Evolutionary conservation across 2,329 filamentous ascomycete genomes (phyloP).

Genomic region (Aspergillus fijiensis): DNA sequence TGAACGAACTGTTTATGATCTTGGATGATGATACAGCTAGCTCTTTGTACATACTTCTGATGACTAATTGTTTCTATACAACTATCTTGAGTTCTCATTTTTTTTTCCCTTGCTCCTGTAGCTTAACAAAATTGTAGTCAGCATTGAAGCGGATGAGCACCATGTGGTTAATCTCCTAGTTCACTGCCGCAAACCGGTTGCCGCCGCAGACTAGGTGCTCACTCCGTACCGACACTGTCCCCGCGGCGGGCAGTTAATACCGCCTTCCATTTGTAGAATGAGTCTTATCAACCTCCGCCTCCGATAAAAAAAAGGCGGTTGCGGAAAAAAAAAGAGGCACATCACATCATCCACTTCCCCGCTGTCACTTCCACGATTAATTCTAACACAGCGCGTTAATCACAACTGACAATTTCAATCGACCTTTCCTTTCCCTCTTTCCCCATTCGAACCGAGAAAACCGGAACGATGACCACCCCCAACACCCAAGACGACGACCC

Average conservation of each 20-base stretch:
- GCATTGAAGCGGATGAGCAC: too few relatives aligned
- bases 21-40: conserved; percentile 12
- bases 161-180: not conserved
- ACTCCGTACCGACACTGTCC: too few relatives aligned
- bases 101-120: too few relatives aligned
- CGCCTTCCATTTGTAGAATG: too few relatives aligned
- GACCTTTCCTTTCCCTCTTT: not conserved
- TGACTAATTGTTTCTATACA: conserved; percentile 3
- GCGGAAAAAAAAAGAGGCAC: not conserved
- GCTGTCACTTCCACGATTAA: not conserved
- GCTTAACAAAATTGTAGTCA: too few relatives aligned
- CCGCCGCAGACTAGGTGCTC: too few relatives aligned
- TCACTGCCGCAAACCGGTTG: too few relatives aligned
- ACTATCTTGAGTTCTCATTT: too few relatives aligned
- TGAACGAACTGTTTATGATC: conserved; percentile 6
- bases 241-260: too few relatives aligned
- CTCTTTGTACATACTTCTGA: conserved; percentile 17
- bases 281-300: conserved; percentile 8
- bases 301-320: conserved; percentile 6
- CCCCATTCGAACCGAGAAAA: not conserved
- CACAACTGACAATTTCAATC: not conserved
- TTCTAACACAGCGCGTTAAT: not conserved
- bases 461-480: not conserved
- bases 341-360: not conserved
- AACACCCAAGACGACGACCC: conserved; percentile 52